These are phyloP conservation scores for Puccinellia tenuiflora DNA, from an alignment of 176 grass and related monocot species.

Conservation along the genomic window DNA sequence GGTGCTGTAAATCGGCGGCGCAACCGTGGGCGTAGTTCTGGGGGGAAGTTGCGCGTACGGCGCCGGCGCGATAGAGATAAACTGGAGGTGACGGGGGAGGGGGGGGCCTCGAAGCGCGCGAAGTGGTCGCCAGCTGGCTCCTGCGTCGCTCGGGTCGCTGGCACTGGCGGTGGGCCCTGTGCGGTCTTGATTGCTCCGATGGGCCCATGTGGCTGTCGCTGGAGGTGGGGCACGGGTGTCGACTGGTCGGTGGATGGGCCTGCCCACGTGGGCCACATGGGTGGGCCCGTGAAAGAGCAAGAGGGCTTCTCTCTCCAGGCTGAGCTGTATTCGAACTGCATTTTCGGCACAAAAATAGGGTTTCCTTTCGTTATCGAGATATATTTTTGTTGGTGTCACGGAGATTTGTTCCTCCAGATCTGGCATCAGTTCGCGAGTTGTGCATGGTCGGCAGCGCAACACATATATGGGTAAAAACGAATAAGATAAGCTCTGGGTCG, in stretches of 20 bases:
- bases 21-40: not conserved
- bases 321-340: conserved; percentile 22
- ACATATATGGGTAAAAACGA: not conserved
- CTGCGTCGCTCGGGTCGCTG: not conserved
- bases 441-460: not conserved
- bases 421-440: not conserved
- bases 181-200: not conserved
- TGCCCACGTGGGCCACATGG: conserved; percentile 46
- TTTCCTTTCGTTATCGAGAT: not conserved
- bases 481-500: not conserved
- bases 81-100: too few species aligned
- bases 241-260: conserved; percentile 9
- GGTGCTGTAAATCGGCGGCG: not conserved
- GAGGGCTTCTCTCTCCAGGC: too few species aligned
- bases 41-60: not conserved
- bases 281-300: too few species aligned
- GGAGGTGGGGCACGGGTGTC: not conserved
- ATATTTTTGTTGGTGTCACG: not conserved
- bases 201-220: conserved; percentile 29
- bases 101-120: conserved; percentile 21
- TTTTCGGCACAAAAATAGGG: not conserved
- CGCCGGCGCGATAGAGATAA: conserved; percentile 8
- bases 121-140: conserved; percentile 40
- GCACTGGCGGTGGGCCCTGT: not conserved
- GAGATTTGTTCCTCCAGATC: not conserved